Evolutionary conservation across 2,329 filamentous ascomycete genomes (phyloP), one percentile per base, ranked within the genome.

Genomic region (Phaeosphaeriaceae sp.): DNA sequence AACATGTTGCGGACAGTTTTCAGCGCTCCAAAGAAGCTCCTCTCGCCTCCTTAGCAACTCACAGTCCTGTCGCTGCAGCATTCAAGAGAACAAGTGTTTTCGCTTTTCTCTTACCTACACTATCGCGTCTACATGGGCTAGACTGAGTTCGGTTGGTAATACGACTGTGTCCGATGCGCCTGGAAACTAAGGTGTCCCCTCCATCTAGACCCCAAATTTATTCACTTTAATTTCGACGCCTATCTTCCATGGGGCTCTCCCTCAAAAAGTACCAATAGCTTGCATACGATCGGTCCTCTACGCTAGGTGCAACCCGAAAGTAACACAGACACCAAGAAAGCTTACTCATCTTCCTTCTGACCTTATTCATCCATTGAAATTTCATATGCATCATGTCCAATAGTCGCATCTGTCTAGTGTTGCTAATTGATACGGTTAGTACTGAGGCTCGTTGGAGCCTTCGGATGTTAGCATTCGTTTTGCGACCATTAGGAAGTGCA

Each of bases 141-240:
- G 40, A 12, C 50, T 50, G 29, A 61, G 50, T 43, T 61, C 51
- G 44, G 61, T 60, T 42, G 59, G 55, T 41, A 39, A 48, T 29
- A 63, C 58, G 17, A 52, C 49, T 36, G 48, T 55, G 13, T 53
- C 54, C 11, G 51, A 58, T 13, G 50, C 42, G 33, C 48, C 51
- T 18, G 52, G 34, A 17, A 64, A 26, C 53, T 2, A 44, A 50
- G 15, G 44, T 35, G 26, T 53, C 48, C 17, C 54, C 54, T 33
- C 41, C 23, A 17, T 45, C 38, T n/a, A 34, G 53, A 7, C 47
- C 48, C 17, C 45, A 29, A 37, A n/a, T n/a, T n/a, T n/a, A n/a
- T 55, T 42, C 11, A 56, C 44, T 6, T 58, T 43, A 35, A 51
- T 50, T n/a, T 52, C 50, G 21, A 48, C 54, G 15, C 54, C 48